Conservation (phyloP, 2,329 filamentous ascomycete genomes). For the Aphanoascus verrucosus region DNA sequence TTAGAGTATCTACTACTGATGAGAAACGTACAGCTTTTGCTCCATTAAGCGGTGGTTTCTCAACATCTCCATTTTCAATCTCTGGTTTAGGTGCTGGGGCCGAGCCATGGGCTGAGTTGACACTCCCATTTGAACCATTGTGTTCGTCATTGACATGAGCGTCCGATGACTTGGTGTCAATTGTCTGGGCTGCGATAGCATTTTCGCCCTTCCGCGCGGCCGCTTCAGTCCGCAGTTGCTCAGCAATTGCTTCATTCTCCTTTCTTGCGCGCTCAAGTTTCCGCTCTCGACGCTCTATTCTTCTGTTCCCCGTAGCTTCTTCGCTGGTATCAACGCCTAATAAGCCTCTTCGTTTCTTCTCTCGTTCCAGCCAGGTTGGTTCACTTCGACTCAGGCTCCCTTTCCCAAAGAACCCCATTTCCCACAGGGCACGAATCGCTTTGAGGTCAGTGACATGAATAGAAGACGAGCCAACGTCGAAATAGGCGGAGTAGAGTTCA, state of each 20-base stretch:
- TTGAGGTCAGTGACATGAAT: slow-evolving; percentile 70
- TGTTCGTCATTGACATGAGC: background rate
- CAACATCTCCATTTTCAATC: slow-evolving; percentile 1
- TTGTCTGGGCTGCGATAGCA: background rate
- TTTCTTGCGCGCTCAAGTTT: slow-evolving; percentile 87
- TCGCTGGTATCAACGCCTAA: slow-evolving; percentile 63
- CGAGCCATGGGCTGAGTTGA: background rate
- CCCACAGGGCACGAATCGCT: slow-evolving; percentile 76
- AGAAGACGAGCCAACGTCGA: slow-evolving; percentile 70
- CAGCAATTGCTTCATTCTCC: slow-evolving; percentile 73
- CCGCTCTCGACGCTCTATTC: slow-evolving; percentile 68
- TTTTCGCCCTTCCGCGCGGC: slow-evolving; percentile 16
- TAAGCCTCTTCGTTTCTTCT: slow-evolving; percentile 60
- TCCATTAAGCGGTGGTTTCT: slow-evolving; percentile 14
- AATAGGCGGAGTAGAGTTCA: slow-evolving; percentile 59
- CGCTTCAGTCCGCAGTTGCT: slow-evolving; percentile 51
- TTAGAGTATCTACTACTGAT: slow-evolving; percentile 41
- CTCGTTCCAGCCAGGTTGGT: slow-evolving; percentile 79
- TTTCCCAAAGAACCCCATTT: slow-evolving; percentile 95
- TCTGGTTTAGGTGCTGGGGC: background rate
- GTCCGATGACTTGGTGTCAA: background rate
- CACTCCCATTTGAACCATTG: background rate
- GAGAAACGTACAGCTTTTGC: slow-evolving; percentile 61
- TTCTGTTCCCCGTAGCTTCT: slow-evolving; percentile 62
- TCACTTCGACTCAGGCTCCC: slow-evolving; percentile 88